These are phyloP conservation scores for Viola odorata DNA, from an alignment of 345 rosid species.

Conservation along the genomic window DNA sequence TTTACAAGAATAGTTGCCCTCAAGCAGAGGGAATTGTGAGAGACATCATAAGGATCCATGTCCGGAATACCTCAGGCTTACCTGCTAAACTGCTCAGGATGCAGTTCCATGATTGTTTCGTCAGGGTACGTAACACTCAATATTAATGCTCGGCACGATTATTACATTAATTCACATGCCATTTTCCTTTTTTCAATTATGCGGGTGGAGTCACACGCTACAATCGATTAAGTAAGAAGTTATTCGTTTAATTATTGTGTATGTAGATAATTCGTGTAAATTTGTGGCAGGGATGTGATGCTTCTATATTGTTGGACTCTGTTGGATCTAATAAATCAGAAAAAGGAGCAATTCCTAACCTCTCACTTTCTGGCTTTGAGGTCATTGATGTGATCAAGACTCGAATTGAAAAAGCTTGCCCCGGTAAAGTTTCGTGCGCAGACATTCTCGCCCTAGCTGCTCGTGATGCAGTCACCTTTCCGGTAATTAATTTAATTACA, in stretches of 20 bases:
- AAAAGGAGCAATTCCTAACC: constrained; percentile 52
- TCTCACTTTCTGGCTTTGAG: constrained; percentile 40
- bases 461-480: constrained; percentile 50
- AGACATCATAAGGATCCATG: constrained; percentile 29
- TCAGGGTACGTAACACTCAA: constrained; percentile 34
- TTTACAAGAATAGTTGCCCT: constrained; percentile 32
- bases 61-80: constrained; percentile 17
- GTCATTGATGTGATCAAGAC: constrained; percentile 51
- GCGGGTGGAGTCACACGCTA: too few relatives aligned
- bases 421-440: constrained; percentile 65
- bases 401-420: constrained; percentile 44
- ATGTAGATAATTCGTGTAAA: too few relatives aligned
- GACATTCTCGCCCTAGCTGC: constrained; percentile 52
- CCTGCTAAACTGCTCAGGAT: constrained; percentile 56
- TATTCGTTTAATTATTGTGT: too few relatives aligned
- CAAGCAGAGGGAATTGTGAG: constrained; percentile 33
- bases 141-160: neutral
- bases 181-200: too few relatives aligned
- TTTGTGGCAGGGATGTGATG: constrained; percentile 61
- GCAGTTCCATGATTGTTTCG: constrained; percentile 65
- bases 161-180: too few relatives aligned
- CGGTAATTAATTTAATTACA: too few relatives aligned
- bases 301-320: constrained; percentile 43
- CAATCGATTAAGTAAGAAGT: too few relatives aligned
- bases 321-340: constrained; percentile 35